phyloP scores from a whole-genome alignment of 2,329 filamentous ascomycete species.

The Xylariaceae sp. region DNA sequence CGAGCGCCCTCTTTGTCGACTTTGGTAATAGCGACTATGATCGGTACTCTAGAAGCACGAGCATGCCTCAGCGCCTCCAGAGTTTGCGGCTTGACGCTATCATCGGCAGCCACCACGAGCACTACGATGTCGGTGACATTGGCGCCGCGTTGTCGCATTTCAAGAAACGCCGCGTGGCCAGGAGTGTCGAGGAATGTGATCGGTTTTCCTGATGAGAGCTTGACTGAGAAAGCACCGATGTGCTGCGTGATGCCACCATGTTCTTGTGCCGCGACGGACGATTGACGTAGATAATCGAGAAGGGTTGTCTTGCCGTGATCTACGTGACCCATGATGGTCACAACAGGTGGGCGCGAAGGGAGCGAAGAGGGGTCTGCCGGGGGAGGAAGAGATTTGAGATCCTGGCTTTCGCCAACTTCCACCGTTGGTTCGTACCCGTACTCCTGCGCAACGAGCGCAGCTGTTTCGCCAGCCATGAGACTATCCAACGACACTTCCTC shows the following conservation, averaged over 20 bases:
- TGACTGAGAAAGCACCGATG: slow-evolving; percentile 94
- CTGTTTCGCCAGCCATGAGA: slow-evolving; percentile 85
- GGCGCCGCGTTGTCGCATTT: slow-evolving; percentile 92
- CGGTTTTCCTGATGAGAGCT: slow-evolving; percentile 76
- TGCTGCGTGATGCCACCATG: slow-evolving; percentile 98
- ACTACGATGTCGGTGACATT: slow-evolving; percentile 97
- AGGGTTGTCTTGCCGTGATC: slow-evolving; percentile 98
- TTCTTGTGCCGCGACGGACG: slow-evolving; percentile 84
- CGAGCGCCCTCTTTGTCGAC: slow-evolving; percentile 83
- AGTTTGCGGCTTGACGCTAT: slow-evolving; percentile 96
- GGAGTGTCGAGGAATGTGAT: slow-evolving; percentile 98
- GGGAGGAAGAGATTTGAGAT: slow-evolving; percentile 67
- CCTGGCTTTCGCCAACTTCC: slow-evolving; percentile 60
- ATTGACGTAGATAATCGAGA: slow-evolving; percentile 87
- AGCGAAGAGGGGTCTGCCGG: slow-evolving; percentile 65
- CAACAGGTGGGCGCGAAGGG: slow-evolving; percentile 79
- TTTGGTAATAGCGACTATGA: slow-evolving; percentile 98
- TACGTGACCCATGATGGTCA: slow-evolving; percentile 99
- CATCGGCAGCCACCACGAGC: slow-evolving; percentile 91
- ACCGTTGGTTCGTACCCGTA: slow-evolving; percentile 87
- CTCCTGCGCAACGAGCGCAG: slow-evolving; percentile 83
- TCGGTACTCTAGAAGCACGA: slow-evolving; percentile 78
- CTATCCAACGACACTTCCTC: slow-evolving; percentile 79
- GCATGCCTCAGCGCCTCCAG: slow-evolving; percentile 95
- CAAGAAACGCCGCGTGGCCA: slow-evolving; percentile 90